Evolutionary conservation across 2,329 filamentous ascomycete species (phyloP), one percentile per base, ranked within the genome.

Genomic region (Pseudocercospora eumusae): DNA sequence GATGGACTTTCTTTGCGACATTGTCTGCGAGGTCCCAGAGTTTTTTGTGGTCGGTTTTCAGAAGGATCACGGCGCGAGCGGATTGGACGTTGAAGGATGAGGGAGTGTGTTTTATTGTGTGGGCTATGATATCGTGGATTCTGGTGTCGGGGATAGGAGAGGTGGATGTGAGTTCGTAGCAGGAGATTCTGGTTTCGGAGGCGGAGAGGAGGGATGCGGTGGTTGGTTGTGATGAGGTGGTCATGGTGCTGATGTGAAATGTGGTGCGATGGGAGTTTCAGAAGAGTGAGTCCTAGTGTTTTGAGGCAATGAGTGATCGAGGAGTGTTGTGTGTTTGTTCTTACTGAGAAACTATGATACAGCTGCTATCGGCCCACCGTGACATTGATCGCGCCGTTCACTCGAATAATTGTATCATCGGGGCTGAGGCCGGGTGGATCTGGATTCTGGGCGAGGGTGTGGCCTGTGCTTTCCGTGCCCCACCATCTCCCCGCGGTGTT

Each of bases 71-170:
- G 61, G 89, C 80, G 63, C 93, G 88, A 69, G 90, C 89, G 70
- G 86, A 86, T 81, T 96, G 92, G 47, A 86, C 89, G 86, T 96
- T 96, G 87, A 96, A 96, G 66, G 88, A 87, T 56, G 86, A 89
- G 50, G 92, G 92, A 1, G 88, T 82, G 77, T 92, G 83, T 63
- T 86, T 81, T 67, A 93, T 80, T 59, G 86, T 81, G 63, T 80
- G 71, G 63, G 80, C 75, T 57, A 78, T 82, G 73, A 92, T 85
- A 69, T 89, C 83, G 70, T 84, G 78, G 76, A 92, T 81, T 72
- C 92, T 84, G 56, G 80, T 76, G 80, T 92, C 92, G 82, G 83
- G 78, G 74, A 85, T 83, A 76, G 88, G 88, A 74, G 89, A 88
- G 73, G 77, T 76, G 80, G 86, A 85, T 81, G 64, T 64, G 59